These are phyloP conservation scores for Physcia stellaris DNA, from an alignment of 495 filamentous ascomycete genomes.

Conservation along the genomic window DNA sequence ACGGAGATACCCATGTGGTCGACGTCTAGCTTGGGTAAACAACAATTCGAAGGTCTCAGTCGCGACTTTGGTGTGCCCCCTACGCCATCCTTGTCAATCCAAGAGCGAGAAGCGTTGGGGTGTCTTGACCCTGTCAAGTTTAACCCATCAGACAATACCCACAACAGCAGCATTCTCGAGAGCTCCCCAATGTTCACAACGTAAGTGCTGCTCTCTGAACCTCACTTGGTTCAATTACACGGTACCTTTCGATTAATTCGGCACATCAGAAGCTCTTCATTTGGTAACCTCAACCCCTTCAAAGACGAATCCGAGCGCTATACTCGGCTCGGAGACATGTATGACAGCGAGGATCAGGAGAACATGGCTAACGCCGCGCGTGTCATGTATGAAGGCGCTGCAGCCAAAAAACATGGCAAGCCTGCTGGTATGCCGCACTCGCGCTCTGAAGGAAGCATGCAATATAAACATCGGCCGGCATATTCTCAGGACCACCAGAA, in stretches of 20 bases:
- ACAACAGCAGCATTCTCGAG: too few relatives aligned
- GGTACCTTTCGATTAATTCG: neutral
- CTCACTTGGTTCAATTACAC: too few relatives aligned
- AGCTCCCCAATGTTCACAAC: too few relatives aligned
- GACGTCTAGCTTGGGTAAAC: conserved; percentile 1
- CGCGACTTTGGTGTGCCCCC: conserved; percentile 2
- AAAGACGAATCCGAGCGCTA: conserved; percentile 15
- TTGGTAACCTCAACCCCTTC: conserved; percentile 24
- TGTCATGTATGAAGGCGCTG: conserved; percentile 4
- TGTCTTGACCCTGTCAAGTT: conserved; percentile 16
- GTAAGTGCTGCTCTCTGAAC: too few relatives aligned
- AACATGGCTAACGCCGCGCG: too few relatives aligned
- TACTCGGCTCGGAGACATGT: conserved; percentile 11
- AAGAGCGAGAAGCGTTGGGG: conserved; percentile 8
- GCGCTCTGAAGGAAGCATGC: conserved; percentile 10
- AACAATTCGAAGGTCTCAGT: neutral
- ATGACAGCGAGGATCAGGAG: conserved; percentile 3
- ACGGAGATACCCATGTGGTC: too few relatives aligned
- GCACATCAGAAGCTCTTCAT: conserved; percentile 13
- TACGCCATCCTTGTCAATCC: conserved; percentile 7
- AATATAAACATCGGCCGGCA: neutral
- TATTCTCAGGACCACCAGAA: conserved; percentile 5
- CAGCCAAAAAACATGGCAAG: conserved; percentile 6
- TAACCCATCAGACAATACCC: conserved; percentile 7
- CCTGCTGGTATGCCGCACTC: conserved; percentile 13